phyloP scores from a whole-genome alignment of 108 stramenopile genomes.

The Chaetoceros tenuissimus region DNA sequence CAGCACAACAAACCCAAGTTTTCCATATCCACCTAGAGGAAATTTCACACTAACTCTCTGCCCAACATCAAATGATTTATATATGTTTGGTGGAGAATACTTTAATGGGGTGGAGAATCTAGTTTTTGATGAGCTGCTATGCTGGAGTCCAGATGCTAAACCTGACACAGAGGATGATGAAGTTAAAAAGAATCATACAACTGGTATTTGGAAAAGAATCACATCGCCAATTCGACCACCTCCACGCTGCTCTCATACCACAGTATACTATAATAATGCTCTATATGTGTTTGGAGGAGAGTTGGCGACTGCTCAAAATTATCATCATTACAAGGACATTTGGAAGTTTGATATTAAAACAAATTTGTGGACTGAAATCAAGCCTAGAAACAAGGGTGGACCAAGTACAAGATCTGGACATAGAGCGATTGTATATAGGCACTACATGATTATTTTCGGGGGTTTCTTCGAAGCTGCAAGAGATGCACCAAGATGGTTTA shows the following conservation, averaged over 20 bases:
- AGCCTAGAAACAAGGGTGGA: constrained; percentile 35
- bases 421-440: constrained; percentile 81
- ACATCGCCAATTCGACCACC: constrained; percentile 69
- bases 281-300: constrained; percentile 96
- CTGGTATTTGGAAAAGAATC: constrained; percentile 66
- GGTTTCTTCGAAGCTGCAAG: constrained; percentile 90
- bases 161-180: constrained; percentile 14
- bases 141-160: constrained; percentile 49
- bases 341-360: constrained; percentile 86
- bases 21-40: constrained; percentile 56
- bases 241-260: constrained; percentile 90
- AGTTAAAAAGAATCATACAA: constrained; percentile 24
- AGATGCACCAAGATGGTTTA: constrained; percentile 68
- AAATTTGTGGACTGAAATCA: constrained; percentile 78
- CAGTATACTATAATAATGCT: constrained; percentile 77
- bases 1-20: constrained; percentile 35
- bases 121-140: constrained; percentile 84
- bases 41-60: constrained; percentile 68
- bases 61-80: constrained; percentile 54
- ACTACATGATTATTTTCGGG: constrained; percentile 92
- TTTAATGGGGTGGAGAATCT: constrained; percentile 89
- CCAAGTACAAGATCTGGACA: constrained; percentile 86
- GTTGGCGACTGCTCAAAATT: constrained; percentile 82
- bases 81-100: constrained; percentile 94
- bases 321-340: constrained; percentile 92